phyloP scores from a whole-genome alignment of 768 basidiomycete species.

The Calocybe cyanea region DNA sequence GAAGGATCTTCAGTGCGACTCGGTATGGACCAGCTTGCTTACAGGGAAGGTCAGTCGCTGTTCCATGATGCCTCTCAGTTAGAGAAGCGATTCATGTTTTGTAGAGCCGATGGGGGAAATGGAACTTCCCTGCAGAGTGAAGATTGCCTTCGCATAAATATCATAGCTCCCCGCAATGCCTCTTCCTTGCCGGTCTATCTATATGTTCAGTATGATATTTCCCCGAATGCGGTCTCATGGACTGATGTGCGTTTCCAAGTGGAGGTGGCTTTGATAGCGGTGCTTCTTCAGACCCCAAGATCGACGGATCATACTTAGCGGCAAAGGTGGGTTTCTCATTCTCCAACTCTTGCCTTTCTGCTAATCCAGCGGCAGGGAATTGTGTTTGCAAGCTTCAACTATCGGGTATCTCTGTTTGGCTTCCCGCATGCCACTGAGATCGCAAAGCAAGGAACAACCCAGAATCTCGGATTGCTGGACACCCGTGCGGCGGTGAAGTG shows the following conservation, averaged over 20 bases:
- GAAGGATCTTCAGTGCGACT: constrained; percentile 23
- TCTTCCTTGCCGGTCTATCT: constrained; percentile 26
- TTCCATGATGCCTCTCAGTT: neutral
- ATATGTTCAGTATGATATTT: constrained; percentile 23
- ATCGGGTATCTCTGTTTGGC: constrained; percentile 33
- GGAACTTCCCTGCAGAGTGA: constrained; percentile 31
- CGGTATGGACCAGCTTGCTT: constrained; percentile 29
- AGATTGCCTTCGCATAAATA: constrained; percentile 39
- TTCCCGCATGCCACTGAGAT: constrained; percentile 38
- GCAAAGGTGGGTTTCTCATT: constrained; percentile 18
- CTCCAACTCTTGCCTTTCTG: neutral
- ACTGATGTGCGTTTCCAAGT: constrained; percentile 13
- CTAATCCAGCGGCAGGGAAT: constrained; percentile 20
- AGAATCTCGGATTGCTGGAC: constrained; percentile 50
- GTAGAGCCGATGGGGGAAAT: constrained; percentile 28
- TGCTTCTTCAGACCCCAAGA: constrained; percentile 31
- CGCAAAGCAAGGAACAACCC: constrained; percentile 26
- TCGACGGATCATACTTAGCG: constrained; percentile 29
- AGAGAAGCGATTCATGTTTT: no score
- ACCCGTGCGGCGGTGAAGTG: constrained; percentile 42
- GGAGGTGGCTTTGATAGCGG: constrained; percentile 34
- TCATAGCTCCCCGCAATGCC: constrained; percentile 36
- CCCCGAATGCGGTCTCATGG: no score
- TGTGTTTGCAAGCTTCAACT: constrained; percentile 31
- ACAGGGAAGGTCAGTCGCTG: constrained; percentile 25